Evolutionary conservation across 139 green algal species (phyloP), one percentile per base, ranked within the genome.

Genomic region (Chlorella sp.): DNA sequence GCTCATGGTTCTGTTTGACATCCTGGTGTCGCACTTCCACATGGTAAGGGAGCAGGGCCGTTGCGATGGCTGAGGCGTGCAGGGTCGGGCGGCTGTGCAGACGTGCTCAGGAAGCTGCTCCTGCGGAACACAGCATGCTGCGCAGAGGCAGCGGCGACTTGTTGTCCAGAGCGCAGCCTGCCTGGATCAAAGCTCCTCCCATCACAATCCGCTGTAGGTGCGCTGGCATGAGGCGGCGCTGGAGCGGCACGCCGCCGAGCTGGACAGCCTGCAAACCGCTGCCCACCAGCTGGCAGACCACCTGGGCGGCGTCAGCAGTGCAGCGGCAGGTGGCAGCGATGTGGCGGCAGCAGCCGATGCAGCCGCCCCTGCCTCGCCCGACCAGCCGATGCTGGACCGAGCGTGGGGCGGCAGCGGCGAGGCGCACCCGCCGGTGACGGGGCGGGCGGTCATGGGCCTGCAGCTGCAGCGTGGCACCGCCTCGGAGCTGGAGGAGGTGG

Each of bases 1-100:
- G 64, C 46, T 93, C 41, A 92, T 88, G 87, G 87, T 93, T 70
- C n/a, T 93, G 16, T 91, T 88, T 74, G 90, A 93, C 70, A 88
- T 93, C 36, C 82, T 93, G 38, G 83, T 82, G 41, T 84, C 65
- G 36, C 88, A 93, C 88, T 82, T 80, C 51, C 70, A 69, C 64
- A 93, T 93, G 90, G 38, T 60, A 16, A 60, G 51, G 13, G 51
- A 60, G 13, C 51, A n/a, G n/a, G n/a, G n/a, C n/a, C n/a, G n/a
- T n/a, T n/a, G n/a, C n/a, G n/a, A n/a, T n/a, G n/a, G n/a, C n/a
- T n/a, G n/a, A n/a, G n/a, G n/a, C n/a, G n/a, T n/a, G n/a, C n/a
- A n/a, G n/a, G n/a, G n/a, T n/a, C n/a, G n/a, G n/a, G n/a, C n/a
- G n/a, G n/a, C n/a, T n/a, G n/a, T n/a, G n/a, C n/a, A n/a, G n/a